phyloP scores from a whole-genome alignment of 2,329 filamentous ascomycete species.

The Trichoderma asperellum region DNA sequence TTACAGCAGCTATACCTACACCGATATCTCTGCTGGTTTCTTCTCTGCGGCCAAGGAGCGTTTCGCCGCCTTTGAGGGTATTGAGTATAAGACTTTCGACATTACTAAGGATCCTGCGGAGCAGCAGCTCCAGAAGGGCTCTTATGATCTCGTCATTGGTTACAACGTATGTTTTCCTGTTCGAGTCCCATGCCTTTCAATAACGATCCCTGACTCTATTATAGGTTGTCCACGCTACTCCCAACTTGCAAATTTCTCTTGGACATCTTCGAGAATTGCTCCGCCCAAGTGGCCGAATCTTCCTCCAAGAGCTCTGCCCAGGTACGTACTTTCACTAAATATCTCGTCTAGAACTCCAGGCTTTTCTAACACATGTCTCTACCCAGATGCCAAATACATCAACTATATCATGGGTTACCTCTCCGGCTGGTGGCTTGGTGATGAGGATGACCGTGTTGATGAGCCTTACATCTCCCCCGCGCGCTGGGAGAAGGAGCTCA shows the following conservation, averaged over 20 bases:
- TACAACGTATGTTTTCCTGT: constrained; percentile 28
- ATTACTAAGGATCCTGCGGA: background rate
- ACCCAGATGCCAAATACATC: constrained; percentile 21
- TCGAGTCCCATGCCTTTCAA: too few species aligned
- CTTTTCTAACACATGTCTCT: constrained; percentile 16
- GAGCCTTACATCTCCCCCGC: constrained; percentile 36
- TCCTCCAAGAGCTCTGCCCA: constrained; percentile 37
- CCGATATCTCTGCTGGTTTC: constrained; percentile 39
- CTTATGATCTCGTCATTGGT: constrained; percentile 18
- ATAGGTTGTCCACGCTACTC: constrained; percentile 37
- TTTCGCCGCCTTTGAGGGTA: constrained; percentile 31
- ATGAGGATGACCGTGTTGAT: constrained; percentile 34
- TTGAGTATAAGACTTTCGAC: constrained; percentile 30
- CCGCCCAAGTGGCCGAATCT: constrained; percentile 39
- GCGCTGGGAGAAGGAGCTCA: constrained; percentile 38
- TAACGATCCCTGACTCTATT: background rate
- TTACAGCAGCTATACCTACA: constrained; percentile 38
- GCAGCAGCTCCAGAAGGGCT: background rate
- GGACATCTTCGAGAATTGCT: constrained; percentile 35
- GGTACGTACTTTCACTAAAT: too few species aligned
- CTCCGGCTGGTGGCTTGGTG: constrained; percentile 44
- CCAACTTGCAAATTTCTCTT: constrained; percentile 33
- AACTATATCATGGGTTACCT: constrained; percentile 38
- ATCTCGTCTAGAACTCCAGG: too few species aligned
- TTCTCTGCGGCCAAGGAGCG: constrained; percentile 38